phyloP scores from a whole-genome alignment of 2,329 filamentous ascomycete genomes.

The Teratosphaeriaceae sp. region DNA sequence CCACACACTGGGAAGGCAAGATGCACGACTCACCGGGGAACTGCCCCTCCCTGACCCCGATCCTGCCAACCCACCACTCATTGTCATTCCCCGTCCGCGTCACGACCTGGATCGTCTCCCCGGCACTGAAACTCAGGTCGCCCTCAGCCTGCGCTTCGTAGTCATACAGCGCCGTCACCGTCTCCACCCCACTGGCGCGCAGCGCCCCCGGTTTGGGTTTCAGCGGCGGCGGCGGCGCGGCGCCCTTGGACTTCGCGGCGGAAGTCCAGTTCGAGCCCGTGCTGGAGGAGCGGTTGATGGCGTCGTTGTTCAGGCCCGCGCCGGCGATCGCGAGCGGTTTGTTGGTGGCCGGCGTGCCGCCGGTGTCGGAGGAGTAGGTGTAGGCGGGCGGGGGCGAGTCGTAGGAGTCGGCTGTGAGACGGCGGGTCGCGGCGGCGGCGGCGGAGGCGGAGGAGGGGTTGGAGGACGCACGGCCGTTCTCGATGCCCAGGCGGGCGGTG shows the following conservation, averaged over 20 bases:
- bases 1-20: not conserved
- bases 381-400: conserved; percentile 25
- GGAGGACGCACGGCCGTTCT: conserved; percentile 14
- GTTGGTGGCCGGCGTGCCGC: not conserved
- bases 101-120: conserved; percentile 85
- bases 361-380: conserved; percentile 15
- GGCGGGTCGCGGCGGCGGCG: conserved; percentile 8
- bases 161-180: conserved; percentile 86
- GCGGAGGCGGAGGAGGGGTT: not conserved
- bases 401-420: conserved; percentile 19
- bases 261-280: conserved; percentile 35
- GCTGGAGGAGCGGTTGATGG: conserved; percentile 26
- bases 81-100: conserved; percentile 72
- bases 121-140: conserved; percentile 82
- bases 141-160: conserved; percentile 94
- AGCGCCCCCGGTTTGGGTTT: conserved; percentile 65
- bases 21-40: conserved; percentile 70
- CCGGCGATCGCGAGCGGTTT: not conserved
- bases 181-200: conserved; percentile 61
- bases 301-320: conserved; percentile 8
- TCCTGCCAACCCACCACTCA: conserved; percentile 90
- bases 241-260: conserved; percentile 42
- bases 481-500: conserved; percentile 26
- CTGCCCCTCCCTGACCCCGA: conserved; percentile 76
- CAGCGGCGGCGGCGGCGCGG: conserved; percentile 44